Base-by-base conservation (phyloP, 208 protist species). In the Herpetomonas tarakana region DNA sequence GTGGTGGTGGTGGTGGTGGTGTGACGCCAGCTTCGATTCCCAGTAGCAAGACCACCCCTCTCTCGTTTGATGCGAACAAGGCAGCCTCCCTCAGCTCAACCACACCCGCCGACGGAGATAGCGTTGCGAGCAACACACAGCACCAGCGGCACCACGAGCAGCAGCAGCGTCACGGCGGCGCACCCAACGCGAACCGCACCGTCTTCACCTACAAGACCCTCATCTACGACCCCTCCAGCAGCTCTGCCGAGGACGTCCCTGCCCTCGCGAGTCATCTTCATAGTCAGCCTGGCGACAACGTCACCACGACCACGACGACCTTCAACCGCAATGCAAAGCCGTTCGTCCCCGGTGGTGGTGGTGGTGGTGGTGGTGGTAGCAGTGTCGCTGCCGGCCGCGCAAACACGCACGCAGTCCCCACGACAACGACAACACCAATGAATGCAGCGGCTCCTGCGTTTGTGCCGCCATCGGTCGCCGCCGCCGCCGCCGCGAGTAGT, bases 301-400 rank as follows among this genome's bases (percentile, higher is more conserved):
- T 2, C 25, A 58, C 35, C 44, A 19, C 27, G 21, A 45, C 44
- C 1, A 66, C 75, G 47, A 77, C 65, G 3, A 58, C 44, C 18
- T 68, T 82, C 41, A 82, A 80, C 63, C 65, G 55, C 47, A 71
- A 73, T 31, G 76, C 71, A 12, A 30, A 30, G n/a, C 71, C 71
- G 24, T 83, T 83, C 31, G 26, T 75, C 6, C 76, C 71, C 16
- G 19, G 2, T 2, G 25, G 3, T 14, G 26, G 16, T 55, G 30
- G 1, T 3, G 27, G 3, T 9, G 19, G 2, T 2, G 25, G 3
- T 14, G 26, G 16, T 55, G 30, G 1, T 3, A 53, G 3, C 4
- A 31, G 3, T 22, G 31, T 21, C 29, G 49, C 58, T 21, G 46
- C 46, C 6, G 46, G 11, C 6, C 11, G 7, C 18, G 46, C 46